Evolutionary conservation across 139 green algal genomes (phyloP).

Genomic region (Picochlorum costavermella): DNA sequence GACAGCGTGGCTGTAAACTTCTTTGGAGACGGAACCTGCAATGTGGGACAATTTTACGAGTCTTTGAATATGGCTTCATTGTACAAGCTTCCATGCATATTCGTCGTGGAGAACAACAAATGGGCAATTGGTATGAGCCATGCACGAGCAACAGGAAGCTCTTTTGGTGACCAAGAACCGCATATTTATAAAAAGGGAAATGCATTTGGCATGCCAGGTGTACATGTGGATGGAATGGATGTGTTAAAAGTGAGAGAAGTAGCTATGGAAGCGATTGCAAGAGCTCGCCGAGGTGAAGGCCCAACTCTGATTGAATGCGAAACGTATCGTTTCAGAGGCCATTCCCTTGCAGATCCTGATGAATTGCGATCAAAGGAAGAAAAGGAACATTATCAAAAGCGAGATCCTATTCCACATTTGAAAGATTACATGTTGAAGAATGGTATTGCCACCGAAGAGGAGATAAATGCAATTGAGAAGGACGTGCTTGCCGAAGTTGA

Average conservation of each 20-base stretch:
- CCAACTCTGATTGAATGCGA: conserved; percentile 95
- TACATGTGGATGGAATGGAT: conserved; percentile 97
- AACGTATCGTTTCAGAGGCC: conserved; percentile 96
- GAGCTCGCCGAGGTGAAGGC: conserved; percentile 81
- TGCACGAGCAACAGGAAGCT: conserved; percentile 61
- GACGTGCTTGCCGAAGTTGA: conserved; percentile 68
- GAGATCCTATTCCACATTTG: conserved; percentile 81
- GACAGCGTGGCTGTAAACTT: conserved; percentile 81
- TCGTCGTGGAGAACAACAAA: conserved; percentile 98
- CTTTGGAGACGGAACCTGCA: conserved; percentile 89
- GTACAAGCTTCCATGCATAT: conserved; percentile 97
- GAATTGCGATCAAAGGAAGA: conserved; percentile 88
- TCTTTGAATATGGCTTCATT: conserved; percentile 96
- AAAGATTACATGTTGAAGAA: conserved; percentile 72
- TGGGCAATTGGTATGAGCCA: conserved; percentile 98
- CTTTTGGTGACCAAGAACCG: conserved; percentile 64
- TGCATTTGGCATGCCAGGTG: conserved; percentile 93
- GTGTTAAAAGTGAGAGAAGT: conserved; percentile 77
- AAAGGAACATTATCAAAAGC: conserved; percentile 71
- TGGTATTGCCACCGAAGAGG: conserved; percentile 52
- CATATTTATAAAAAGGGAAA: conserved; percentile 97
- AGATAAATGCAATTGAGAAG: conserved; percentile 69
- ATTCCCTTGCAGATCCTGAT: conserved; percentile 96
- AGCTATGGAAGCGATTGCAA: conserved; percentile 77
- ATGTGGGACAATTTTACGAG: conserved; percentile 94